Base-by-base conservation (phyloP, 2,329 filamentous ascomycete species). In the Pseudogymnoascus sp. region DNA sequence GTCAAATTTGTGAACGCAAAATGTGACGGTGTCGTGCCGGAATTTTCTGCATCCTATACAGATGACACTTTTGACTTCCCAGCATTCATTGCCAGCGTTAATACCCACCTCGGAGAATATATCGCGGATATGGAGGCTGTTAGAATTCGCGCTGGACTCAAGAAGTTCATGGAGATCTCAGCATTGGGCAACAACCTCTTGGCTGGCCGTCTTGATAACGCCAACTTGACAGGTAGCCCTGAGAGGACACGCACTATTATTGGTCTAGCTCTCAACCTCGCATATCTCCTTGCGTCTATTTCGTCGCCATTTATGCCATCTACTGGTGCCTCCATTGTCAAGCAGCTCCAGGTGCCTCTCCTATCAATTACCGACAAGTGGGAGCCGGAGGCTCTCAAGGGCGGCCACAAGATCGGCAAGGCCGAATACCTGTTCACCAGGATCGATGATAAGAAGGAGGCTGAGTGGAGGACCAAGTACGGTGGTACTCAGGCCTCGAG, bases 221-320 rank as follows among this genome's bases (percentile, higher is more conserved):
- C 71, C 22, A 75, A 76, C 43, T 72, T 78, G 16, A 69, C 70
- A 4, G 71, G 72, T 24, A 67, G 73, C 60, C 75, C 77, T 5
- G 72, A 72, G 41, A 70, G 75, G 62, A 75, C 74, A 12, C 71
- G 75, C 41, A 73, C 74, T 10, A 75, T 78, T 41, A 83, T 96
- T 62, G 89, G 90, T 62, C 80, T 92, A n/a, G 90, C 89, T 0
- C 80, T 96, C 65, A 96, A 96, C 77, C 84, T 93, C 67, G 86
- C 93, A 62, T 86, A 93, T 72, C 86, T 97, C 33, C 82, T 96
- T 59, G 90, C 92, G 22, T 87, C 85, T 62, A 78, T 96, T 46
- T 84, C 93, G 63, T 85, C 86, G 61, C 93, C 93, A 0, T 97
- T 93, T 77, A 90, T 97, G 81, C 92, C 91, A 41, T 82, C 83